Percentiles rank a stretch among this genome's conserved stretches.
These are phyloP conservation scores for Yamadazyma sp. DNA, from an alignment of 1,139 yeast genomes.

Conservation along the genomic window DNA sequence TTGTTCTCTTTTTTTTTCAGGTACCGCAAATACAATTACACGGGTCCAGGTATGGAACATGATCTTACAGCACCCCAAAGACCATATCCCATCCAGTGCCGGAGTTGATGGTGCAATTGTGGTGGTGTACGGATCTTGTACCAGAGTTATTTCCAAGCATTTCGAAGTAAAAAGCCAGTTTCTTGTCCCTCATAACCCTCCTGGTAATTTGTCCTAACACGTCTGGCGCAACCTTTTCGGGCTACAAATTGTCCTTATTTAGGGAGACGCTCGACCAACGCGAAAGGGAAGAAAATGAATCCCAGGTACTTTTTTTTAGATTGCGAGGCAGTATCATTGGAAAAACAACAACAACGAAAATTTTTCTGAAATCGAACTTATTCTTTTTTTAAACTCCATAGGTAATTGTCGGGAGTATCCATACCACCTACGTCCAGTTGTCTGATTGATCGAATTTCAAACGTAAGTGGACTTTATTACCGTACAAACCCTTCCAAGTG, in stretches of 20 bases:
- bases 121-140: too few relatives aligned
- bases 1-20: neutral
- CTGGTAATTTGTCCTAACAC: too few relatives aligned
- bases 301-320: neutral
- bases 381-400: slow-evolving; percentile 2
- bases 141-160: too few relatives aligned
- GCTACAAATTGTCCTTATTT: too few relatives aligned
- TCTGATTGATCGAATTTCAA: neutral
- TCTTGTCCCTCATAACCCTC: too few relatives aligned
- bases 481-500: neutral
- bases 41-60: neutral
- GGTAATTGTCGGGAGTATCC: neutral
- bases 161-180: too few relatives aligned
- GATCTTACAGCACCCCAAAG: too few relatives aligned
- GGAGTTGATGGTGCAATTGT: too few relatives aligned
- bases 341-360: slow-evolving; percentile 7
- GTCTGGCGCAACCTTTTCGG: too few relatives aligned
- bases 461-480: neutral
- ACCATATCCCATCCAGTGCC: too few relatives aligned
- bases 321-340: slow-evolving; percentile 9
- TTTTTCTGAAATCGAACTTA: slow-evolving; percentile 2
- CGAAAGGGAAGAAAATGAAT: neutral
- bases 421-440: neutral
- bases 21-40: neutral
- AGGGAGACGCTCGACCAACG: neutral